Percentiles rank a stretch among this genome's conserved stretches.
These are phyloP conservation scores for Cardiosporidium cionae DNA, from an alignment of 169 alveolate genomes.

Conservation along the genomic window DNA sequence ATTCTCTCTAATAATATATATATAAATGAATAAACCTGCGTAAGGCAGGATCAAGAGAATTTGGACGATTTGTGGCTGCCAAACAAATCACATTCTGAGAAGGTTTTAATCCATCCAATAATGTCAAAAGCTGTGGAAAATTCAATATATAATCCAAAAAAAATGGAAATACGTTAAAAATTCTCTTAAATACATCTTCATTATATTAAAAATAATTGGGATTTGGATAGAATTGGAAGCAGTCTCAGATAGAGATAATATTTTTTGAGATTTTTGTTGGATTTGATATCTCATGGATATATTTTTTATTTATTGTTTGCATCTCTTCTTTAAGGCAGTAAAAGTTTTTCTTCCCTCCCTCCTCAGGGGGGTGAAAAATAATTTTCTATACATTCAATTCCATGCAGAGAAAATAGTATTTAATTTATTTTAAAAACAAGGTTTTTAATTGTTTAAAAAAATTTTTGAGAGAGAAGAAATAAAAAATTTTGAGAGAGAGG, in stretches of 20 bases:
- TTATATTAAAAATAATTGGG: background rate
- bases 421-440: no score
- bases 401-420: no score
- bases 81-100: conserved; percentile 79
- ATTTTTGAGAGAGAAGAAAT: no score
- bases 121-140: conserved; percentile 79
- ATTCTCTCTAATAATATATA: no score
- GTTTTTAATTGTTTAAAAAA: no score
- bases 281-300: no score
- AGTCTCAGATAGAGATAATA: background rate
- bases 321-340: no score
- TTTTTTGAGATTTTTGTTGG: background rate
- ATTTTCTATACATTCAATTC: no score
- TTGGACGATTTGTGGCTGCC: conserved; percentile 86
- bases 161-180: background rate
- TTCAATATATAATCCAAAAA: background rate
- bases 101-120: conserved; percentile 82
- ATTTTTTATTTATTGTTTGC: no score
- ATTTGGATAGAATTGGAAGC: conserved; percentile 39
- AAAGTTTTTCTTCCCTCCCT: no score
- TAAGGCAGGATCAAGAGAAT: conserved; percentile 65
- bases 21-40: conserved; percentile 13
- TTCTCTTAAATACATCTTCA: background rate
- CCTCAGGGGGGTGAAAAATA: no score
- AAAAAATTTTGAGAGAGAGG: no score